Evolutionary conservation across 768 basidiomycete genomes (phyloP), one percentile per base, ranked within the genome.

Genomic region (Phanerochaete sordida): DNA sequence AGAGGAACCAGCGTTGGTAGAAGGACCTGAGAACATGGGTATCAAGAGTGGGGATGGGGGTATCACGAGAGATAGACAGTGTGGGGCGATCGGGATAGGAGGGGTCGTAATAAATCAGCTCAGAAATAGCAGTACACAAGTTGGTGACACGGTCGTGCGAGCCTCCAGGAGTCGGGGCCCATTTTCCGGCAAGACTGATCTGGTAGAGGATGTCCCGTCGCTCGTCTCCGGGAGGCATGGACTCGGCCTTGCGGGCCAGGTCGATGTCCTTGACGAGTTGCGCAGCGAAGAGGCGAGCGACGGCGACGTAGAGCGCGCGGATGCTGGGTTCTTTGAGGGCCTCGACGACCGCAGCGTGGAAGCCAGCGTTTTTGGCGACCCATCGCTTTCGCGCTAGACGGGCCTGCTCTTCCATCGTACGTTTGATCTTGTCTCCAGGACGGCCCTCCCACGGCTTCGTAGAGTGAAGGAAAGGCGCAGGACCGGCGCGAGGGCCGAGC

Each of bases 91-190:
- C 23, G 11, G 65, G 52, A 6, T 53, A 48, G 0, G 71, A 65
- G 3, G 74, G 69, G 0, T 71, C 66, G 2, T 74, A 69, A 62
- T 79, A 79, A 15, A 91, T 74, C 51, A 86, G 77, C 16, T 82
- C 72, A 15, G 77, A 73, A 46, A 91, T 80, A 37, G 87, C 87
- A 0, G 88, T 85, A 4, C 84, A 70, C 62, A 91, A 83, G 68
- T 86, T 85, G 2, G 84, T 85, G 58, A 79, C 74, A 11, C 81
- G 78, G 65, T 90, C 89, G 57, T 89, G 88, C 3, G 84, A 77
- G 2, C 76, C 73, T 3, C 70, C 76, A 13, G 84, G 83, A 1
- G 82, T 81, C 0, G 89, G 88, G 0, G 87, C 87, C 88, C 88
- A 91, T 69, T 90, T 91, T 1, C 79, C 78, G 0, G 80, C 86